phyloP scores from a whole-genome alignment of 352 stramenopile genomes.

The Albugo candida region DNA sequence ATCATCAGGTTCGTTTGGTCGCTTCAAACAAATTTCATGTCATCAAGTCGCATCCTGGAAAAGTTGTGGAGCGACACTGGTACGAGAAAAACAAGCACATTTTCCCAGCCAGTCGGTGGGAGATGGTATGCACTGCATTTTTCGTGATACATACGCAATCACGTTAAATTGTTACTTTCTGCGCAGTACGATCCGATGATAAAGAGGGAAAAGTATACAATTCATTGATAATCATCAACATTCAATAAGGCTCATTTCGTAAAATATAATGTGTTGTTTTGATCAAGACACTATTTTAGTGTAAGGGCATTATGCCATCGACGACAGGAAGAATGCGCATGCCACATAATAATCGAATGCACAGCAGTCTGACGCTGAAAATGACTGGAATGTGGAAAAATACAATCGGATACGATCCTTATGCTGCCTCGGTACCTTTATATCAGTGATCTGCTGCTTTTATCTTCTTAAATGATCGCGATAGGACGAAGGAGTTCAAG shows the following conservation, averaged over 20 bases:
- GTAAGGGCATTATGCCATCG: conserved; percentile 75
- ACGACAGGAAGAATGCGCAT: conserved; percentile 81
- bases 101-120: conserved; percentile 96
- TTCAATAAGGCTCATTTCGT: too few relatives aligned
- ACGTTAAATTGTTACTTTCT: background rate
- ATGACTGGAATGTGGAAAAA: conserved; percentile 94
- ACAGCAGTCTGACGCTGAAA: conserved; percentile 83
- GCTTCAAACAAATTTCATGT: conserved; percentile 2
- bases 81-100: conserved; percentile 99
- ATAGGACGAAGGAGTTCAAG: conserved; percentile 32
- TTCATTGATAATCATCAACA: conserved; percentile 19
- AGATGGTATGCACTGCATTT: conserved; percentile 57
- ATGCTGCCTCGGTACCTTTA: conserved; percentile 34
- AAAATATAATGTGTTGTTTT: too few relatives aligned
- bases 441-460: background rate
- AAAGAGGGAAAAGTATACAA: conserved; percentile 66
- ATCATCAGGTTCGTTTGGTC: background rate
- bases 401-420: conserved; percentile 93
- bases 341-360: conserved; percentile 95
- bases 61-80: conserved; percentile 94
- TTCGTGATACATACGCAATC: background rate
- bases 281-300: too few relatives aligned
- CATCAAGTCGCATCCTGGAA: conserved; percentile 85
- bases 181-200: conserved; percentile 54
- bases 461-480: background rate